phyloP scores from a whole-genome alignment of 2,329 filamentous ascomycete species.

The Hypoxylon sp. region DNA sequence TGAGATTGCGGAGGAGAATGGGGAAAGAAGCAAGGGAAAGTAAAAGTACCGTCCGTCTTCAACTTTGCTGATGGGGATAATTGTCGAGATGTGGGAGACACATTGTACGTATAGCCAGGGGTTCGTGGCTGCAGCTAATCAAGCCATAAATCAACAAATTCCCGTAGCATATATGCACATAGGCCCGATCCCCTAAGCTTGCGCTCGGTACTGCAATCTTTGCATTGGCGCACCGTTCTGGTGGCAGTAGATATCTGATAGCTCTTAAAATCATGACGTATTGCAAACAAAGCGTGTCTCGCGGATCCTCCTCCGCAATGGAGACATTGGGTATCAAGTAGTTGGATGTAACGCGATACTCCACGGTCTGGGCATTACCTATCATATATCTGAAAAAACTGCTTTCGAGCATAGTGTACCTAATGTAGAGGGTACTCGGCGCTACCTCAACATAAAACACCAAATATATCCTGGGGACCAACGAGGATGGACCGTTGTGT shows the following conservation, averaged over 20 bases:
- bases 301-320: conserved; percentile 15
- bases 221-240: conserved; percentile 14
- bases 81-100: conserved; percentile 23
- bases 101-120: conserved; percentile 15
- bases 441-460: conserved; percentile 12
- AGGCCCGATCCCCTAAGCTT: conserved; percentile 24
- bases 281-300: conserved; percentile 19
- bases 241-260: conserved; percentile 17
- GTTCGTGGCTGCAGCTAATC: conserved; percentile 8
- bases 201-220: conserved; percentile 20
- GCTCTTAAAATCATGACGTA: conserved; percentile 34
- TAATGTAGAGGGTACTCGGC: conserved; percentile 9
- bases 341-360: conserved; percentile 17
- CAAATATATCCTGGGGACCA: conserved; percentile 25
- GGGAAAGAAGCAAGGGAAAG: conserved; percentile 13
- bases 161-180: conserved; percentile 14
- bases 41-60: conserved; percentile 4
- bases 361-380: conserved; percentile 13
- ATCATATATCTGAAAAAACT: conserved; percentile 10
- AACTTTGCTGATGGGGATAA: conserved; percentile 4
- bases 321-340: conserved; percentile 22
- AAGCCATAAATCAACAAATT: conserved; percentile 11
- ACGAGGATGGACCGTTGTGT: conserved; percentile 11
- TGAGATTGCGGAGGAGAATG: conserved; percentile 9
- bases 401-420: conserved; percentile 1